Percentiles rank a stretch among this genome's conserved stretches.
Conservation (phyloP, 1,139 yeast genomes). For the Pichia sp. region DNA sequence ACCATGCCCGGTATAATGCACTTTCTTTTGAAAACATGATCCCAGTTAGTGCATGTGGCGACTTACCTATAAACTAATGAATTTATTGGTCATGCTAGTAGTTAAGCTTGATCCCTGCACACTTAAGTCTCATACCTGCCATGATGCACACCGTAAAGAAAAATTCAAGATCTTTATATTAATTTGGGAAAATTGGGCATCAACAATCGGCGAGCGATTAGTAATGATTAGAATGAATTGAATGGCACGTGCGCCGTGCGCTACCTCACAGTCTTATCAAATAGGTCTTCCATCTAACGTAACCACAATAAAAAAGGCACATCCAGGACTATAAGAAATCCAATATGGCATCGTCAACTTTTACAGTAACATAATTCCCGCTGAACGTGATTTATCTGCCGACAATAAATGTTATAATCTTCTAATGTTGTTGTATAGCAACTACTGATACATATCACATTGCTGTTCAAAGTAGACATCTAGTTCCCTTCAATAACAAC, state of each 20-base stretch:
- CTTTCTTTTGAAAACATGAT: not conserved
- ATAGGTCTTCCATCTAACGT: not conserved
- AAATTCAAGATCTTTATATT: not conserved
- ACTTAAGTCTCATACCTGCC: not conserved
- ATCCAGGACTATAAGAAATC: not conserved
- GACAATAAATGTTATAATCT: too few relatives aligned
- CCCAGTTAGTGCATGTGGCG: not conserved
- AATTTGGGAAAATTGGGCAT: not conserved
- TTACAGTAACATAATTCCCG: not conserved
- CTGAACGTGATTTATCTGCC: not conserved
- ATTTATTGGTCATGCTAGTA: not conserved
- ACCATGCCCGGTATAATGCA: slow-evolving; percentile 3
- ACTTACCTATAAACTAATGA: not conserved
- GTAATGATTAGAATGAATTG: not conserved
- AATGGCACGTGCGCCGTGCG: not conserved
- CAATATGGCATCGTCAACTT: not conserved
- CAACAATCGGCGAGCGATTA: not conserved
- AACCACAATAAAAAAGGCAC: not conserved
- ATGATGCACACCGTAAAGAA: not conserved
- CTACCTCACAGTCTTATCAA: not conserved
- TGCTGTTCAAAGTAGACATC: not conserved
- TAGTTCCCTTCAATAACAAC: not conserved
- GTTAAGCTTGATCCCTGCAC: not conserved
- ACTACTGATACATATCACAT: not conserved
- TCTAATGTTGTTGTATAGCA: not conserved